phyloP scores from a whole-genome alignment of 2,329 filamentous ascomycete genomes.

The Thermothelomyces thermophilus region DNA sequence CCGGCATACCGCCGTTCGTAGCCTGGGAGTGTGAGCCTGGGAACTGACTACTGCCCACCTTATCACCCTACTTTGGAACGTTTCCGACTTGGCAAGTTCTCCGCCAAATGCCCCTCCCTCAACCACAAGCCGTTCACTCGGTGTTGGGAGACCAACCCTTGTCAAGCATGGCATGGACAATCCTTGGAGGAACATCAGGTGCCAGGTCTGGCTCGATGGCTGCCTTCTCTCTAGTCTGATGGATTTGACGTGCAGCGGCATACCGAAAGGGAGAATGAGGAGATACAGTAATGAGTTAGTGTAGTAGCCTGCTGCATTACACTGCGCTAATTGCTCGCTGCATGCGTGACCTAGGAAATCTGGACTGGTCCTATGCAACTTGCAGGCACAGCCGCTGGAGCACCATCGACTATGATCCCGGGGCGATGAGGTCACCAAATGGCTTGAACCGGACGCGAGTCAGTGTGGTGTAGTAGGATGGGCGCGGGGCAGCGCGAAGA shows the following conservation, averaged over 20 bases:
- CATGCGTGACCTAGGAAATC: not conserved
- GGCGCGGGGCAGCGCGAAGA: not conserved
- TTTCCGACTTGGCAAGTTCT: not conserved
- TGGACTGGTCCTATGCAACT: not conserved
- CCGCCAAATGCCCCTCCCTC: not conserved
- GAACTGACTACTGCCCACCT: too few species aligned
- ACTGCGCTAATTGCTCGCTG: not conserved
- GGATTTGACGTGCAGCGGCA: not conserved
- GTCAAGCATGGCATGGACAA: not conserved
- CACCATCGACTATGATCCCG: conserved; percentile 5
- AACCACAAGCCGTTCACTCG: not conserved
- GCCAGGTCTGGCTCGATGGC: not conserved
- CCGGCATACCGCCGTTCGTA: too few species aligned
- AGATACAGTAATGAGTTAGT: too few species aligned
- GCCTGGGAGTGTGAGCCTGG: too few species aligned
- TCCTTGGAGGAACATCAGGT: too few species aligned
- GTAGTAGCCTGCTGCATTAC: not conserved
- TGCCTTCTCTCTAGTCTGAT: too few species aligned
- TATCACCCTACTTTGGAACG: too few species aligned
- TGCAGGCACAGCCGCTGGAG: not conserved
- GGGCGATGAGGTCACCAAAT: conserved; percentile 11
- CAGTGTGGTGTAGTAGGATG: not conserved
- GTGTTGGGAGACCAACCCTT: not conserved
- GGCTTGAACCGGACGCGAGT: not conserved
- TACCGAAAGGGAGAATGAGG: not conserved